Evolutionary conservation across 2,329 filamentous ascomycete species (phyloP).

Genomic region (Microascus cirrosus): DNA sequence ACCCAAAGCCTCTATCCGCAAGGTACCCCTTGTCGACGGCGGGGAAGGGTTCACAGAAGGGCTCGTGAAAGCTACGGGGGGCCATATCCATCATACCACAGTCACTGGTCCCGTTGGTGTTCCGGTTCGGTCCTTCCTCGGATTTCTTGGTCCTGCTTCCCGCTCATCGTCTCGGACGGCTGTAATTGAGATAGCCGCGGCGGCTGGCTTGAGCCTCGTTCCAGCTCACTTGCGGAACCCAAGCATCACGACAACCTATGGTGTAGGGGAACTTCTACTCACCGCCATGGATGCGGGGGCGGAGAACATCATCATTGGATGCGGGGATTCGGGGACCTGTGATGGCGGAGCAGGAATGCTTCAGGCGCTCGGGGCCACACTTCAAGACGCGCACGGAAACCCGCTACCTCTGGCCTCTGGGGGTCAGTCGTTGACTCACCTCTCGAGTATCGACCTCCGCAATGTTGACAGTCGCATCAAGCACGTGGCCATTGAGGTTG

Average conservation of each 20-base stretch:
- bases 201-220: slow-evolving; percentile 37
- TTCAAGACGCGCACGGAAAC: slow-evolving; percentile 24
- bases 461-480: slow-evolving; percentile 23
- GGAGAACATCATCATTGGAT: slow-evolving; percentile 34
- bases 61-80: slow-evolving; percentile 29
- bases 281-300: slow-evolving; percentile 33
- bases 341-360: slow-evolving; percentile 43
- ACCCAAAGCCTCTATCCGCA: slow-evolving; percentile 27
- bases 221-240: slow-evolving; percentile 31
- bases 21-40: slow-evolving; percentile 39
- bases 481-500: slow-evolving; percentile 30
- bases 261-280: slow-evolving; percentile 35
- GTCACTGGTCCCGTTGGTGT: slow-evolving; percentile 32
- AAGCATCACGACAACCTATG: slow-evolving; percentile 35
- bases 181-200: slow-evolving; percentile 41
- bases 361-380: slow-evolving; percentile 35
- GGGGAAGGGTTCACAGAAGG: slow-evolving; percentile 39
- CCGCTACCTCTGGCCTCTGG: slow-evolving; percentile 25
- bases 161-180: slow-evolving; percentile 21
- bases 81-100: slow-evolving; percentile 20
- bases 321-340: slow-evolving; percentile 41
- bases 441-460: slow-evolving; percentile 27
- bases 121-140: slow-evolving; percentile 31
- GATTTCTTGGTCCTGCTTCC: slow-evolving; percentile 21
- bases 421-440: slow-evolving; percentile 22